A percentile compares a stretch with the other conserved stretches of the same genome.
Evolutionary conservation across 805 yeast species (phyloP).

Genomic region (Wickerhamiella brachini): DNA sequence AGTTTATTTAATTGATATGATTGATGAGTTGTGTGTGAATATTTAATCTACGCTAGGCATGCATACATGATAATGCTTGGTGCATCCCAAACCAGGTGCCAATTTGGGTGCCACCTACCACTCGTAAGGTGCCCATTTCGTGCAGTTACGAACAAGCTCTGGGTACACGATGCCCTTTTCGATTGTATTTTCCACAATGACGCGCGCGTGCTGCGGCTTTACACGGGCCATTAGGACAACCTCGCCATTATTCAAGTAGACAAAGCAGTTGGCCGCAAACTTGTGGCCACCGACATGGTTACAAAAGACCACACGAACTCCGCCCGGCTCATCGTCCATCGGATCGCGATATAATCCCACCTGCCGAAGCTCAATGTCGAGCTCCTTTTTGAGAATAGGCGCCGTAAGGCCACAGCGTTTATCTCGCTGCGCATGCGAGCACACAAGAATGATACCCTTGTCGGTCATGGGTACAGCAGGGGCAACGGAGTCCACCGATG

Average conservation of each 20-base stretch:
- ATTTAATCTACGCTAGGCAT: too few relatives aligned
- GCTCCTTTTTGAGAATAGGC: slow-evolving; percentile 69
- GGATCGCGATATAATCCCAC: slow-evolving; percentile 59
- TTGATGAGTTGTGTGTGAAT: too few relatives aligned
- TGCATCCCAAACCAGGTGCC: too few relatives aligned
- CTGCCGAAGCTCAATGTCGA: slow-evolving; percentile 60
- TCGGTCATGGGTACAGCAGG: slow-evolving; percentile 13
- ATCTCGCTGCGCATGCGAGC: slow-evolving; percentile 86
- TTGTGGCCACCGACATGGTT: slow-evolving; percentile 97
- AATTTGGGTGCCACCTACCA: too few relatives aligned
- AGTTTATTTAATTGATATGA: too few relatives aligned
- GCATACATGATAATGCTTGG: too few relatives aligned
- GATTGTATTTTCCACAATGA: slow-evolving; percentile 65
- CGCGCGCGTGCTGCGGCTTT: slow-evolving; percentile 58
- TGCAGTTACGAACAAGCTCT: slow-evolving; percentile 43
- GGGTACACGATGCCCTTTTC: slow-evolving; percentile 58
- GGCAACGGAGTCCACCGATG: slow-evolving; percentile 5
- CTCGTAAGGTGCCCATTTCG: slow-evolving; percentile 15
- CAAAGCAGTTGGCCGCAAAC: slow-evolving; percentile 75
- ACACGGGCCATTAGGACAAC: slow-evolving; percentile 83
- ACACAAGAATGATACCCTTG: slow-evolving; percentile 41
- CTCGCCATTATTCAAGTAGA: slow-evolving; percentile 60
- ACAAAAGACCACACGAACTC: slow-evolving; percentile 54
- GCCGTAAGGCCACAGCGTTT: slow-evolving; percentile 91
- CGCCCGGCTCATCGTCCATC: slow-evolving; percentile 62